phyloP scores from a whole-genome alignment of 768 basidiomycete genomes.

The Mycena galericulata region DNA sequence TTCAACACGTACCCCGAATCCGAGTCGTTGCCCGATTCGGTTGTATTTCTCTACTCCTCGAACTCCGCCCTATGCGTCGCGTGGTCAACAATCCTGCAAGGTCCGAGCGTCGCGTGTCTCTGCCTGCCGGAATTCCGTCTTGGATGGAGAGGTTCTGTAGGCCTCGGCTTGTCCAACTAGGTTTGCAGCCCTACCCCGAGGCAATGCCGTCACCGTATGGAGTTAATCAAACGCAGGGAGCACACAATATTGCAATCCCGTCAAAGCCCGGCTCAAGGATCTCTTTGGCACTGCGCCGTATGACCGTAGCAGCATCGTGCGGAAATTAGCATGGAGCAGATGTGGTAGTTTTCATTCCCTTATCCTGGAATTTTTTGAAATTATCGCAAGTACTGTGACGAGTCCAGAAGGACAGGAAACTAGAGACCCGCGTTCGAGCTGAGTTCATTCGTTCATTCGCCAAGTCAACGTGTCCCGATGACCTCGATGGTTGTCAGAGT shows the following conservation, averaged over 20 bases:
- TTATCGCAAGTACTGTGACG: background rate
- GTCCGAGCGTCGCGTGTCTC: background rate
- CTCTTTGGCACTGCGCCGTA: no score
- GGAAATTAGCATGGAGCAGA: no score
- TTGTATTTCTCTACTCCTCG: background rate
- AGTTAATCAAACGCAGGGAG: no score
- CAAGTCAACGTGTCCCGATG: background rate
- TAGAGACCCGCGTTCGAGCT: background rate
- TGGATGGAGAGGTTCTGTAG: background rate
- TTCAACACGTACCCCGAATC: no score
- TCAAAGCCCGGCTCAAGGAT: no score
- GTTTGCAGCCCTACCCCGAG: no score
- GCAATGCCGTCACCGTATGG: no score
- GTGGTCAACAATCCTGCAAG: background rate
- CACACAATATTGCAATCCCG: no score
- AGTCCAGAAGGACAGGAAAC: background rate
- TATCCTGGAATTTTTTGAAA: no score
- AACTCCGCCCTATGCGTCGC: slow-evolving; percentile 4
- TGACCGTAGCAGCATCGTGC: no score
- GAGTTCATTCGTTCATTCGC: background rate
- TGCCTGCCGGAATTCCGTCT: background rate
- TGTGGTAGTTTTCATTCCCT: no score
- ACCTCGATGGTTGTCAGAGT: background rate
- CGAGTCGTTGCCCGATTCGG: background rate
- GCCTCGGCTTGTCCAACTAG: no score